These are phyloP conservation scores for Botrytis elliptica DNA, from an alignment of 2,329 filamentous ascomycete genomes.

Conservation along the genomic window DNA sequence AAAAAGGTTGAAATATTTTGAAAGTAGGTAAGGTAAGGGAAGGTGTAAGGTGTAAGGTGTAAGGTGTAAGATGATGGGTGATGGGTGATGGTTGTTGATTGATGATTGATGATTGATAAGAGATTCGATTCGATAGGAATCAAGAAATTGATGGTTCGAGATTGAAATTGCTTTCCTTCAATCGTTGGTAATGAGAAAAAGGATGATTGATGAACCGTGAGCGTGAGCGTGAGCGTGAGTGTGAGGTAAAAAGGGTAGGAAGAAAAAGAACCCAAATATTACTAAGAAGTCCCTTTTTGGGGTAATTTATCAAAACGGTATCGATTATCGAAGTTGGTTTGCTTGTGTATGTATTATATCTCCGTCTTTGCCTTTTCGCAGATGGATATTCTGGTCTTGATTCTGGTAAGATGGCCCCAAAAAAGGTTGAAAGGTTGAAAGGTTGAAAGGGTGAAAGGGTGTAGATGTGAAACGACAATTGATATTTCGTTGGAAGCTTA, in stretches of 20 bases:
- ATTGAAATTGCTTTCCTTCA: not conserved
- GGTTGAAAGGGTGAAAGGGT: not conserved
- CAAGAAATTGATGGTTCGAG: not conserved
- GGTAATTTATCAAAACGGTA: not conserved
- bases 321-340: not conserved
- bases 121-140: not conserved
- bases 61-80: too few species aligned
- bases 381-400: too few species aligned
- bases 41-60: not conserved
- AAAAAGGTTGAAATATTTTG: not conserved
- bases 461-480: conserved; percentile 7
- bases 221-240: too few species aligned
- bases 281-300: not conserved
- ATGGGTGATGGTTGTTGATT: too few species aligned
- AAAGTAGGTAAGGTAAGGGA: not conserved
- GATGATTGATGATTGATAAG: not conserved
- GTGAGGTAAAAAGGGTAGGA: too few species aligned
- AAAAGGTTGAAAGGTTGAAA: not conserved
- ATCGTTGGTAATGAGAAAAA: not conserved
- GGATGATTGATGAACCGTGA: not conserved
- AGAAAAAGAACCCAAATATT: not conserved
- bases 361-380: not conserved
- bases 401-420: not conserved
- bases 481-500: not conserved
- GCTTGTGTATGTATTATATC: too few species aligned